Percentiles rank a stretch among this genome's conserved stretches.
These are phyloP conservation scores for Saccharomycopsis sp. DNA, from an alignment of 805 yeast genomes.

Conservation along the genomic window DNA sequence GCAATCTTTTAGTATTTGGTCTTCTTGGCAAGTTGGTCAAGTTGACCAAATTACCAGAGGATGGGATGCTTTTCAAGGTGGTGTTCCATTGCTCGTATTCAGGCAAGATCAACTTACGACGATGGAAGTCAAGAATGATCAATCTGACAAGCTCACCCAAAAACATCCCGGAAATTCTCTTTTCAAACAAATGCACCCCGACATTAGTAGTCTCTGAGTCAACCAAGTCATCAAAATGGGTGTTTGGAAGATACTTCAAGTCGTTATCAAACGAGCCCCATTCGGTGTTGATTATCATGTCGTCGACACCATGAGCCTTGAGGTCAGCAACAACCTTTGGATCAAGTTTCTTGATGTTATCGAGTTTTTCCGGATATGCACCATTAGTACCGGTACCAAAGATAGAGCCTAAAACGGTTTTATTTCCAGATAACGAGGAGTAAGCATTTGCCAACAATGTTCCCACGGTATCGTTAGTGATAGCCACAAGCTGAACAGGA, in stretches of 20 bases:
- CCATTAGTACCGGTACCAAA: slow-evolving; percentile 99
- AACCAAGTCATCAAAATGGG: slow-evolving; percentile 66
- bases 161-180: slow-evolving; percentile 87
- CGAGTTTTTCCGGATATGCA: slow-evolving; percentile 77
- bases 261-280: slow-evolving; percentile 97
- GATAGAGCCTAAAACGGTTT: slow-evolving; percentile 81
- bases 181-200: slow-evolving; percentile 88
- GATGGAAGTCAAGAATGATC: slow-evolving; percentile 60
- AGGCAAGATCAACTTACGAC: slow-evolving; percentile 48
- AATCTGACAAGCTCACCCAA: slow-evolving; percentile 84
- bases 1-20: slow-evolving; percentile 27
- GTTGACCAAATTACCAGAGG: slow-evolving; percentile 12
- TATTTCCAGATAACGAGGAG: slow-evolving; percentile 61
- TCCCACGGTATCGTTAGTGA: slow-evolving; percentile 95
- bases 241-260: slow-evolving; percentile 64
- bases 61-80: slow-evolving; percentile 11
- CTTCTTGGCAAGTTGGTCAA: slow-evolving; percentile 29
- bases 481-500: slow-evolving; percentile 72
- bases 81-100: slow-evolving; percentile 39
- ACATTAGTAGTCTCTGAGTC: slow-evolving; percentile 73
- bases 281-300: slow-evolving; percentile 91
- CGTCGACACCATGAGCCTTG: slow-evolving; percentile 40
- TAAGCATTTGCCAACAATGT: slow-evolving; percentile 86
- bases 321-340: slow-evolving; percentile 34
- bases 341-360: slow-evolving; percentile 68